phyloP scores from a whole-genome alignment of 106 monocot species.

The Agapanthus africanus region DNA sequence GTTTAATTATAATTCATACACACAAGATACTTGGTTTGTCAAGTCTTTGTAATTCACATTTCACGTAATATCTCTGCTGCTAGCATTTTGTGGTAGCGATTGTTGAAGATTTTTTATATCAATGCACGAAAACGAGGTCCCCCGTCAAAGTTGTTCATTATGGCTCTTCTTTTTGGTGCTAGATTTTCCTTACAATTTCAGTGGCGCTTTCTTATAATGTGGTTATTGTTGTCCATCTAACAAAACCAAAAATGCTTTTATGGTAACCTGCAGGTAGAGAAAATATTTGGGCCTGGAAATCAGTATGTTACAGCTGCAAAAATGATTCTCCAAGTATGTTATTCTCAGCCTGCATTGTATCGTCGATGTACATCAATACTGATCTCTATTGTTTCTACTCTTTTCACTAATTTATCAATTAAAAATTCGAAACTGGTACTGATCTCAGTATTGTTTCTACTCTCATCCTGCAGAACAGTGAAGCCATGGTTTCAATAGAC shows the following conservation, averaged over 20 bases:
- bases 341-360: neutral
- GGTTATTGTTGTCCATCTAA: neutral
- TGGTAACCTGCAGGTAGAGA: conserved; percentile 66
- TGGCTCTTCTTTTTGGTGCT: neutral
- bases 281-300: conserved; percentile 95
- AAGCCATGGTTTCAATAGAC: conserved; percentile 97
- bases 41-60: neutral
- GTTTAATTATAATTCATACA: neutral
- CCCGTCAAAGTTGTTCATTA: neutral
- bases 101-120: neutral
- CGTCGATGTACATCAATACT: neutral
- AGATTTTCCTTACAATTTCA: neutral
- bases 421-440: too few species aligned
- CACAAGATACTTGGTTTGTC: neutral
- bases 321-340: conserved; percentile 95
- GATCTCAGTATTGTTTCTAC: neutral
- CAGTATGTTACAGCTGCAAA: conserved; percentile 99
- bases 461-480: conserved; percentile 74
- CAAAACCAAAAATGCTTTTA: neutral
- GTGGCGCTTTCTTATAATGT: neutral
- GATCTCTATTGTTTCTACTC: neutral
- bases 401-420: too few species aligned
- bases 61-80: neutral
- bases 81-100: neutral
- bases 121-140: neutral